phyloP scores from a whole-genome alignment of 768 basidiomycete genomes.

The Hygrocybe coccinea region DNA sequence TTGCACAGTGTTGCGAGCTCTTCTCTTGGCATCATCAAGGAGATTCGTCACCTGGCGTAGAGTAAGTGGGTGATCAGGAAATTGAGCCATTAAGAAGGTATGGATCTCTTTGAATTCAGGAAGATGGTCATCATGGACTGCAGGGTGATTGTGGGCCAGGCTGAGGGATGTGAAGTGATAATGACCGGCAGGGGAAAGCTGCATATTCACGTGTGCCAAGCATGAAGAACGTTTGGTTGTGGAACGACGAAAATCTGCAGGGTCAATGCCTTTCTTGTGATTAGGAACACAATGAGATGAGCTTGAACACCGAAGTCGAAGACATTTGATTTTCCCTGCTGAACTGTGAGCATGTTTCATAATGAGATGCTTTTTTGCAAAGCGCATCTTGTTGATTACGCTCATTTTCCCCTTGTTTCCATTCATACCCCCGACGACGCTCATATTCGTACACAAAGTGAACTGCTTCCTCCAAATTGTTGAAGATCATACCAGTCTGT shows the following conservation, averaged over 20 bases:
- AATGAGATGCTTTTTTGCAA: background rate
- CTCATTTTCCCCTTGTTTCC: conserved; percentile 16
- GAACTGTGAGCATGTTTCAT: background rate
- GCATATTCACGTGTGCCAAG: conserved; percentile 20
- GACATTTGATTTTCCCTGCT: conserved; percentile 1
- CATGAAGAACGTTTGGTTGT: conserved; percentile 20
- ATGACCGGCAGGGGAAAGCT: background rate
- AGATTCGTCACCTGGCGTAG: conserved; percentile 29
- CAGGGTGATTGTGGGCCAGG: background rate
- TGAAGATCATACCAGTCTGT: conserved; percentile 3
- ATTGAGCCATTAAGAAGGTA: conserved; percentile 9
- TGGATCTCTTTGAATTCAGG: conserved; percentile 6
- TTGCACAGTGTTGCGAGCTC: conserved; percentile 16
- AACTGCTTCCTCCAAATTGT: conserved; percentile 7
- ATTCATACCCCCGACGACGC: conserved; percentile 14
- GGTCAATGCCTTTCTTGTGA: conserved; percentile 16
- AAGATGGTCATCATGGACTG: background rate
- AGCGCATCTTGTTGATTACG: background rate
- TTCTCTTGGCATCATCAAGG: conserved; percentile 15
- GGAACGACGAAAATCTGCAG: conserved; percentile 13
- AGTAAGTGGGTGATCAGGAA: conserved; percentile 14
- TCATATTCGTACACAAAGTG: conserved; percentile 11
- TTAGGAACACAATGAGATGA: conserved; percentile 1
- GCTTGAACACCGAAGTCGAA: conserved; percentile 20
- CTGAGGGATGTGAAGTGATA: conserved; percentile 6